Conservation (phyloP, 176 grass and related monocot genomes). For the Canna indica region DNA sequence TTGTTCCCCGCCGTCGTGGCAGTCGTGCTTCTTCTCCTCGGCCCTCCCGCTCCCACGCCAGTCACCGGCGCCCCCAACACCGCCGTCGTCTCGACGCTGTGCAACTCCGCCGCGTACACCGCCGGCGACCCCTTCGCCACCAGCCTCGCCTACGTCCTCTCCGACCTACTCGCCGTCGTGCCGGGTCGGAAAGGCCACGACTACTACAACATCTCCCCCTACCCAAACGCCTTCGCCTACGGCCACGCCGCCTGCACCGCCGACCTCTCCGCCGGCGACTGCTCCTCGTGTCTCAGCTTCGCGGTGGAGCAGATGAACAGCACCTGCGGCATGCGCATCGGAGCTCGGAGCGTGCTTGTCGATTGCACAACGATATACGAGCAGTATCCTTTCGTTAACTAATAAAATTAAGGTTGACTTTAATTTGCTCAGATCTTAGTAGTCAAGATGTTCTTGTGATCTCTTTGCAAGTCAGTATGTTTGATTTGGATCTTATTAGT, state of each 20-base stretch:
- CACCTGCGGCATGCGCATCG: constrained; percentile 32
- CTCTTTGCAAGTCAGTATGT: too few relatives aligned
- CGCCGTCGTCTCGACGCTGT: constrained; percentile 27
- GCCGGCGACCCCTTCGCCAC: constrained; percentile 36
- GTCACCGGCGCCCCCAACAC: constrained; percentile 24
- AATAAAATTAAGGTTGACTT: too few relatives aligned
- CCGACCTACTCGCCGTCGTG: constrained; percentile 25
- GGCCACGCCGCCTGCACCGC: constrained; percentile 32
- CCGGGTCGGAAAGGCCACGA: constrained; percentile 14
- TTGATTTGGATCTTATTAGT: too few relatives aligned
- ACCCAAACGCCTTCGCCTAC: constrained; percentile 44
- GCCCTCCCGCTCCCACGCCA: too few relatives aligned
- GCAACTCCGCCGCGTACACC: constrained; percentile 39
- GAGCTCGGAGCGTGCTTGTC: constrained; percentile 41
- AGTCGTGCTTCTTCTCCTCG: not conserved
- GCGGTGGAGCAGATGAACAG: constrained; percentile 25
- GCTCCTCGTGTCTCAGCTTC: constrained; percentile 31
- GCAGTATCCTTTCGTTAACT: constrained; percentile 38
- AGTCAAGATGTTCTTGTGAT: too few relatives aligned
- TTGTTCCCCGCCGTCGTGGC: not conserved
- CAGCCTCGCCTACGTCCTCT: constrained; percentile 37
- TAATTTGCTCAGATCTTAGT: too few relatives aligned
- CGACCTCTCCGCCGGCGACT: constrained; percentile 14
- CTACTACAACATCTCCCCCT: constrained; percentile 42
- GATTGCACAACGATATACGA: constrained; percentile 42